phyloP scores from a whole-genome alignment of 495 filamentous ascomycete genomes.

The Hypoxylon rickii region DNA sequence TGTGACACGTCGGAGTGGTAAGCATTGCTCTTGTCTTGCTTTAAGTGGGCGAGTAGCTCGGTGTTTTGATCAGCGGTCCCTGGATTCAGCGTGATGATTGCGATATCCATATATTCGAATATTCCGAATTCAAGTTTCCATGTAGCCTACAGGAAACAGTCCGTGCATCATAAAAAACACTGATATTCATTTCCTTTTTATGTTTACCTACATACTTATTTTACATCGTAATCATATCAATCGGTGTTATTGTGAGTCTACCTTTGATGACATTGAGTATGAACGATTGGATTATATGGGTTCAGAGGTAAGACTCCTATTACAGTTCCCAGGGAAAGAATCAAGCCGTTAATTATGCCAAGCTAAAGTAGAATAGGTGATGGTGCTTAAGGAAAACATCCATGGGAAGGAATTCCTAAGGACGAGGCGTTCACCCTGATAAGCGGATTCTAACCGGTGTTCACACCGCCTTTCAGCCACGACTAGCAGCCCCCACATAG shows the following conservation, averaged over 20 bases:
- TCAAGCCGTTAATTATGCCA: too few species aligned
- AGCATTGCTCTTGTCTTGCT: slow-evolving; percentile 3
- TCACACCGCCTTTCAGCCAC: slow-evolving; percentile 31
- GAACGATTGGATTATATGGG: too few species aligned
- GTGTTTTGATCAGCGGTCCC: background rate
- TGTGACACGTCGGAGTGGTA: background rate
- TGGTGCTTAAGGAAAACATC: too few species aligned
- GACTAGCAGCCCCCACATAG: background rate
- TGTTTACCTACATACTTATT: background rate
- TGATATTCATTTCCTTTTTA: too few species aligned
- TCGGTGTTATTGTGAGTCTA: background rate
- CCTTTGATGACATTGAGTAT: background rate
- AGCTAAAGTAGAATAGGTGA: too few species aligned
- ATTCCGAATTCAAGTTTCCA: too few species aligned
- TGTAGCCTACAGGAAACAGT: too few species aligned
- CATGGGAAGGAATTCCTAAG: too few species aligned
- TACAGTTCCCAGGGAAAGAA: background rate
- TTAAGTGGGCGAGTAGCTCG: background rate
- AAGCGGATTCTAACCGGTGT: too few species aligned
- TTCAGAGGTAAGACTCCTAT: background rate
- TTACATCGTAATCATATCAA: background rate
- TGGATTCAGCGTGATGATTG: background rate
- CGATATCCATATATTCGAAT: too few species aligned
- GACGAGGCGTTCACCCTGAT: too few species aligned
- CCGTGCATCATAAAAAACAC: too few species aligned